Conservation (phyloP, 352 stramenopile species). For the Pythium biforme region DNA sequence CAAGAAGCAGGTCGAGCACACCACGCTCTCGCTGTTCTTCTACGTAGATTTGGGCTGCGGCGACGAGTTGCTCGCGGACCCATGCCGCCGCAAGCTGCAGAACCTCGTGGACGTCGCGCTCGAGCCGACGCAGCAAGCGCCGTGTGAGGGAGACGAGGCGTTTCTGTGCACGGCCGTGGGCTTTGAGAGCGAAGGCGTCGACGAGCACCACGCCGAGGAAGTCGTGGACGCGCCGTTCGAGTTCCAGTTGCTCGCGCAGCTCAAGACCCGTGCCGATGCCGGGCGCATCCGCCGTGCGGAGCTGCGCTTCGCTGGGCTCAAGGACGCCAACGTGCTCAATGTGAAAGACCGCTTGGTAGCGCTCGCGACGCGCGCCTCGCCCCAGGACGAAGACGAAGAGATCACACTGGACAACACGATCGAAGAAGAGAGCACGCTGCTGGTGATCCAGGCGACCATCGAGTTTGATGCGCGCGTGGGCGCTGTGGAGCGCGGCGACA, state of each 20-base stretch:
- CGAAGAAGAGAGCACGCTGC: conserved; percentile 60
- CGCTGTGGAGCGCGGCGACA: conserved; percentile 40
- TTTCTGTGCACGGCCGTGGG: conserved; percentile 40
- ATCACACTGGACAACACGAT: conserved; percentile 65
- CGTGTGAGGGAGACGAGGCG: conserved; percentile 16
- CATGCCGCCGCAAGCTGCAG: conserved; percentile 51
- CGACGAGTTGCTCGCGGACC: conserved; percentile 54
- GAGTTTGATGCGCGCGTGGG: conserved; percentile 30
- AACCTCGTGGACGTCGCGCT: conserved; percentile 47
- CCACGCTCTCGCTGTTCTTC: conserved; percentile 77
- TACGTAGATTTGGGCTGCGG: conserved; percentile 75
- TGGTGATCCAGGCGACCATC: conserved; percentile 72
- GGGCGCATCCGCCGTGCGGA: conserved; percentile 32
- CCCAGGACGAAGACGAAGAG: conserved; percentile 37
- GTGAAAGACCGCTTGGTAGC: conserved; percentile 64
- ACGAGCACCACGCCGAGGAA: not conserved
- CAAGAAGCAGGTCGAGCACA: conserved; percentile 36
- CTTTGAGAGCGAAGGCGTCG: conserved; percentile 39
- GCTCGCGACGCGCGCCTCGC: conserved; percentile 33
- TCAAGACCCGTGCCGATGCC: conserved; percentile 34
- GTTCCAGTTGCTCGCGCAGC: conserved; percentile 52
- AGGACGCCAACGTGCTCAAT: conserved; percentile 65
- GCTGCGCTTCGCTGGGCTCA: conserved; percentile 56
- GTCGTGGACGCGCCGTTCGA: conserved; percentile 29
- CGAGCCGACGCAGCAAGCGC: conserved; percentile 28